Evolutionary conservation across 768 basidiomycete species (phyloP), one percentile per base, ranked within the genome.

Genomic region (Lactarius hatsudake): DNA sequence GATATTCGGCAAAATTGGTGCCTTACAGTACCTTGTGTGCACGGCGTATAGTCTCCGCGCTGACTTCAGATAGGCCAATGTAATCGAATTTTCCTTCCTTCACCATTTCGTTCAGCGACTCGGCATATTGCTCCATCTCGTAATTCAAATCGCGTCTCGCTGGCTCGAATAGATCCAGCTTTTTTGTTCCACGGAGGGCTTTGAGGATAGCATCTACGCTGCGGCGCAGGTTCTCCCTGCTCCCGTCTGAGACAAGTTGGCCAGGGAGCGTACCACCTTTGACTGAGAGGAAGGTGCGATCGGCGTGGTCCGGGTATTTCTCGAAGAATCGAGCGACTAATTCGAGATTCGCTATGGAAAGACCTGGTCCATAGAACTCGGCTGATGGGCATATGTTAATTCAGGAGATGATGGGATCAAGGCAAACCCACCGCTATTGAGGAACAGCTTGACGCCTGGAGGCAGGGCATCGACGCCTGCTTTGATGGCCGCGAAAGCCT

Each of bases 401-500:
- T 23, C 17, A 12, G 40, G 40, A 18, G 28, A 38, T 51, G 54
- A 6, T 4, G 62, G 13, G 20, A 30, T 53, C 23, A 23, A 42
- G 5, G 28, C 34, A 2, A 26, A 71, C 76, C 13, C 70, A 80
- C 84, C 82, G 71, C 79, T 81, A 70, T 86, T 85, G 70, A 87
- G 70, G 65, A 85, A 72, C 72, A 82, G 79, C 72, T 84, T 84
- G 38, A 75, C 75, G n/a, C 80, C 82, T 0, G 77, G 69, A 1
- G 81, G 81, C 38, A 82, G 72, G 0, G 77, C 74, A 48, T 81
- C 77, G 60, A 84, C 71, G 3, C 80, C 81, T 10, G 81, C 81
- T 73, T 83, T 85, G 77, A 90, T 87, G 6, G 85, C 79, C 42
- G 82, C 84, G 67, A 90, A 88, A 18, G 83, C 83, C 45, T 84